Evolutionary conservation across 78 protist genomes (phyloP).

Genomic region (Pigoraptor vietnamica): DNA sequence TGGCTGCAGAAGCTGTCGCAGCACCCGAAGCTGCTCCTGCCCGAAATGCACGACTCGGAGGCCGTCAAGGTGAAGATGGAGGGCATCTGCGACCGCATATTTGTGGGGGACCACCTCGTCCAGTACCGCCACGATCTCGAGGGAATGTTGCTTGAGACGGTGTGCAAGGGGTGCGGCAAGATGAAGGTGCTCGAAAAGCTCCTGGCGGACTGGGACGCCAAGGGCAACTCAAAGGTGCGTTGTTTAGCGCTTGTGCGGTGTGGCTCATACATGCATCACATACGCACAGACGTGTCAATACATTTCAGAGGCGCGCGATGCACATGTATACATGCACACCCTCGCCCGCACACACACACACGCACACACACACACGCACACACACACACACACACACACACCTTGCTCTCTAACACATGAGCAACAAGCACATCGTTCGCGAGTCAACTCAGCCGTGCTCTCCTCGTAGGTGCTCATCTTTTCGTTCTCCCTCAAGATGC

Average conservation of each 20-base stretch:
- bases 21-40: not conserved
- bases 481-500: not conserved
- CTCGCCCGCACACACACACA: too few relatives aligned
- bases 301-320: too few relatives aligned
- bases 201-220: not conserved
- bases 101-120: too few relatives aligned
- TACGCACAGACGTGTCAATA: too few relatives aligned
- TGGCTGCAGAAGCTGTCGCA: not conserved
- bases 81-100: not conserved
- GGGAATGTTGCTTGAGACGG: not conserved
- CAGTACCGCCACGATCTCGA: too few relatives aligned
- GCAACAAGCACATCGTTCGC: too few relatives aligned
- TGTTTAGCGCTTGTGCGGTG: too few relatives aligned
- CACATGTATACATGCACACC: too few relatives aligned
- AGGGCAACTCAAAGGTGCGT: not conserved
- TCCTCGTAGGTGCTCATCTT: not conserved
- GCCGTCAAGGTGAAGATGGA: not conserved
- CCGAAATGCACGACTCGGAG: not conserved
- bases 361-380: too few relatives aligned
- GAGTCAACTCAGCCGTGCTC: too few relatives aligned
- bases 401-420: too few relatives aligned
- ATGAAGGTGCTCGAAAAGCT: not conserved
- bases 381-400: not conserved
- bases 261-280: too few relatives aligned
- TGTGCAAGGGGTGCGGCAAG: not conserved